Evolutionary conservation across 768 basidiomycete species (phyloP).

Genomic region (Ephemerocybe angulata): DNA sequence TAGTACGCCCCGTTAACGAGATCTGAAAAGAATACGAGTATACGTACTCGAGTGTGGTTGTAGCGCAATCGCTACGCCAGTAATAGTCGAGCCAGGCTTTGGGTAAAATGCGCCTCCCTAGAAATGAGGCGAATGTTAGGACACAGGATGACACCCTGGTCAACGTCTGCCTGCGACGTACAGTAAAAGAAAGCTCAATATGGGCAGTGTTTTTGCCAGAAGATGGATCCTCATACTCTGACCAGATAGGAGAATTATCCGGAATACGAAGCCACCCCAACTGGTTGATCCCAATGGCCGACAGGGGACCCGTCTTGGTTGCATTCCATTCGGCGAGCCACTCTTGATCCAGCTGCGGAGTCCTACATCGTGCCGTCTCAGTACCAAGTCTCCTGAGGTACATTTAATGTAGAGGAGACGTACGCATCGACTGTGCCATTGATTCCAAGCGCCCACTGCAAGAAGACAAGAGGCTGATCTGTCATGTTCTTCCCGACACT

Average conservation of each 20-base stretch:
- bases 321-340: constrained; percentile 13
- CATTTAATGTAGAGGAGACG: not conserved
- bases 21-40: not conserved
- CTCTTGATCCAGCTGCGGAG: not conserved
- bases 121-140: not conserved
- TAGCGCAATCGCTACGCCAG: not conserved
- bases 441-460: not conserved
- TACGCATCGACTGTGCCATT: constrained; percentile 5
- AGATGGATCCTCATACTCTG: constrained; percentile 4
- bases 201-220: constrained; percentile 11
- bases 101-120: constrained; percentile 4
- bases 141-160: no score
- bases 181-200: constrained; percentile 9
- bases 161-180: no score
- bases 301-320: constrained; percentile 11
- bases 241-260: constrained; percentile 7
- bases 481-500: constrained; percentile 28
- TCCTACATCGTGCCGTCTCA: not conserved
- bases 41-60: not conserved
- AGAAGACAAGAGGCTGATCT: constrained; percentile 18
- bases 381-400: not conserved
- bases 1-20: not conserved
- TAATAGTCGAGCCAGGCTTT: not conserved
- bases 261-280: constrained; percentile 9
- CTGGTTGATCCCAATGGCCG: constrained; percentile 1